These are phyloP conservation scores for Albizia julibrissin DNA, from an alignment of 306 rosid genomes.

Conservation along the genomic window DNA sequence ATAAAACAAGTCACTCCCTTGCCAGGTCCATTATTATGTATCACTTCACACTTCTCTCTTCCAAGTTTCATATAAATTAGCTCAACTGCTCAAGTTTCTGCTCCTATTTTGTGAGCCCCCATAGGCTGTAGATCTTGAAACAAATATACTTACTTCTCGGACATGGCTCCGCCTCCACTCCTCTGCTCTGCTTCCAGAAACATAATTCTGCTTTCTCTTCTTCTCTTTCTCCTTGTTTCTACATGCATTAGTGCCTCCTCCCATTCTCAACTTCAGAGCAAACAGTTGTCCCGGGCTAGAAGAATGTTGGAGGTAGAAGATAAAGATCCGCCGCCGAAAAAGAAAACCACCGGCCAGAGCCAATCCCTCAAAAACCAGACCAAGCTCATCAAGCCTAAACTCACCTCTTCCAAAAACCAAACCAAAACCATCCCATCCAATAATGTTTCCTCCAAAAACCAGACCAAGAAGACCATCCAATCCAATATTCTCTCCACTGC, in stretches of 20 bases:
- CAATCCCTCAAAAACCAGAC: conserved; percentile 56
- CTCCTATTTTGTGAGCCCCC: conserved; percentile 5
- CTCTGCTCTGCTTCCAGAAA: conserved; percentile 32
- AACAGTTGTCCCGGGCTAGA: conserved; percentile 41
- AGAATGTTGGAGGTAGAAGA: conserved; percentile 39
- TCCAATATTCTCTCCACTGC: conserved; percentile 27
- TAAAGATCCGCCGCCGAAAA: conserved; percentile 43
- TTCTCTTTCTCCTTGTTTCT: conserved; percentile 34
- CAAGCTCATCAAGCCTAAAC: conserved; percentile 40
- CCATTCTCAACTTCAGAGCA: conserved; percentile 41
- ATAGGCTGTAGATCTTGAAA: conserved; percentile 19
- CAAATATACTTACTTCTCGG: conserved; percentile 5
- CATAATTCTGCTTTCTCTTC: conserved; percentile 47
- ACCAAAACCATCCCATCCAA: conserved; percentile 35
- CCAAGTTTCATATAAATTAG: conserved; percentile 6
- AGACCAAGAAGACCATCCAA: conserved; percentile 33
- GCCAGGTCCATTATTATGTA: neutral
- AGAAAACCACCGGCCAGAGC: conserved; percentile 37
- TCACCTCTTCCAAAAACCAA: conserved; percentile 27
- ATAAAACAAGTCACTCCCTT: neutral
- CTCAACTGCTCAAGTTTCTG: conserved; percentile 1
- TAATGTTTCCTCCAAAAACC: conserved; percentile 39
- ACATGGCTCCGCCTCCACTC: conserved; percentile 72
- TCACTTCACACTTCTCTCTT: neutral
- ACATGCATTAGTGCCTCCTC: conserved; percentile 38